Conservation (phyloP, 257 asterid genomes). For the Mentha longifolia region DNA sequence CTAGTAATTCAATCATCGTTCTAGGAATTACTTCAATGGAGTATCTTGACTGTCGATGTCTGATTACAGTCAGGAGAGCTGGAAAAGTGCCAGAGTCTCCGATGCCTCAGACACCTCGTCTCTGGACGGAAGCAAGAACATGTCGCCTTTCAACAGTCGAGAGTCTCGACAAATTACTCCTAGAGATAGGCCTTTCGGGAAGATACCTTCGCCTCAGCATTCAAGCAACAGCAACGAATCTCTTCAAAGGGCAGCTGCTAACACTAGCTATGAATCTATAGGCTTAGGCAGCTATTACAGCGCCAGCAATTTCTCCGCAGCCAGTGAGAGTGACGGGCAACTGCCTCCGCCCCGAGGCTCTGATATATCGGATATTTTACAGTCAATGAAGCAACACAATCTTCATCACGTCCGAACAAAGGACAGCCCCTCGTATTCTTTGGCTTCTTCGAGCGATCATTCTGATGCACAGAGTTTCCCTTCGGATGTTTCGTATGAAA, state of each 20-base stretch:
- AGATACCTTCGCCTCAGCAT: slow-evolving; percentile 39
- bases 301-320: slow-evolving; percentile 34
- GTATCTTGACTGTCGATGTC: slow-evolving; percentile 9
- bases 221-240: slow-evolving; percentile 30
- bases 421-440: slow-evolving; percentile 25
- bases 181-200: slow-evolving; percentile 30
- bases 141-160: slow-evolving; percentile 34
- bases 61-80: slow-evolving; percentile 54
- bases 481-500: slow-evolving; percentile 49
- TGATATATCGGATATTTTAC: slow-evolving; percentile 39
- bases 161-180: slow-evolving; percentile 34
- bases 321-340: slow-evolving; percentile 30
- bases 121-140: slow-evolving; percentile 42
- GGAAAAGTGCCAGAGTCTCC: slow-evolving; percentile 40
- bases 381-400: slow-evolving; percentile 34
- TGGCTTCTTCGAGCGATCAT: slow-evolving; percentile 39
- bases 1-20: background rate
- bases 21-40: background rate
- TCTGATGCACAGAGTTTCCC: slow-evolving; percentile 41
- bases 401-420: slow-evolving; percentile 39
- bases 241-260: slow-evolving; percentile 33
- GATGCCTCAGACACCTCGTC: slow-evolving; percentile 36
- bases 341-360: slow-evolving; percentile 30
- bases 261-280: slow-evolving; percentile 42
- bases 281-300: slow-evolving; percentile 38